A percentile compares a stretch with the other conserved stretches of the same genome.
These are phyloP conservation scores for Candida ponderosae DNA, from an alignment of 805 yeast genomes.

Conservation along the genomic window DNA sequence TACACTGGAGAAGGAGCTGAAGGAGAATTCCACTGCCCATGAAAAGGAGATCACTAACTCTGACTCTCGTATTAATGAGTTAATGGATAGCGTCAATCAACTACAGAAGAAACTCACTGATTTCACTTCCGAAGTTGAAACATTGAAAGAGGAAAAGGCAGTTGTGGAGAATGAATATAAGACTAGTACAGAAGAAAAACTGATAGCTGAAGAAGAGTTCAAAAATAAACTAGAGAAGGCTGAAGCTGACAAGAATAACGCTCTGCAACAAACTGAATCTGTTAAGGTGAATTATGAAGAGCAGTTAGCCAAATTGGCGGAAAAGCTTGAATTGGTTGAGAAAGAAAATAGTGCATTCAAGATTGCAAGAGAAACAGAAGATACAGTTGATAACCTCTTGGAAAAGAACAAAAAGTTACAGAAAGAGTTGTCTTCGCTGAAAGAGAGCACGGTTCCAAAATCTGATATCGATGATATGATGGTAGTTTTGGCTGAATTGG, in stretches of 20 bases:
- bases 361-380: constrained; percentile 2
- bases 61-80: not conserved
- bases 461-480: constrained; percentile 66
- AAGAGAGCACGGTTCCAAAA: constrained; percentile 30
- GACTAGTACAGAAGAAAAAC: constrained; percentile 3
- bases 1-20: constrained; percentile 1
- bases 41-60: not conserved
- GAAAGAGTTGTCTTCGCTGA: constrained; percentile 9
- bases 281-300: too few relatives aligned
- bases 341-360: constrained; percentile 1
- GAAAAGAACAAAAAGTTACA: constrained; percentile 15
- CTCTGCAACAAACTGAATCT: not conserved
- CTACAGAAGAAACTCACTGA: not conserved
- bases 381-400: constrained; percentile 5
- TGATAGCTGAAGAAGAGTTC: constrained; percentile 1
- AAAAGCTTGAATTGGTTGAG: not conserved
- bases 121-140: not conserved
- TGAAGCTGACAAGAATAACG: not conserved
- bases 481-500: constrained; percentile 70
- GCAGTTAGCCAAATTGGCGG: too few relatives aligned
- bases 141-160: constrained; percentile 5
- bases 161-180: constrained; percentile 1
- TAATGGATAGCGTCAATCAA: not conserved
- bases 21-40: not conserved
- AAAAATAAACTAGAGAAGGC: constrained; percentile 1